phyloP scores from a whole-genome alignment of 139 green algal species.

The Yamagishiella unicocca region DNA sequence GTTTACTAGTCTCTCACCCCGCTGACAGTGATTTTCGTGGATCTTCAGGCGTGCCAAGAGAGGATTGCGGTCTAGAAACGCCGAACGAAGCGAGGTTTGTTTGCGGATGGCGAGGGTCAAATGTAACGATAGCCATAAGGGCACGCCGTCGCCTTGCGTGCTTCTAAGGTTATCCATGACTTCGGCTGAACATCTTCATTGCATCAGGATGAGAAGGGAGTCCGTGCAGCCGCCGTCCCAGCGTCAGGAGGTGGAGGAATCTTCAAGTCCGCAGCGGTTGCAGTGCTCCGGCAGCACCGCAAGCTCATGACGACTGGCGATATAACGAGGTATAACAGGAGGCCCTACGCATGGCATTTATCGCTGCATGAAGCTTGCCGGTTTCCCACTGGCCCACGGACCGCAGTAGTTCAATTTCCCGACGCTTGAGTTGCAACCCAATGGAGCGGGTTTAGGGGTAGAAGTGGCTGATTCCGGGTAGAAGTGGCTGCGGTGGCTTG shows the following conservation, averaged over 20 bases:
- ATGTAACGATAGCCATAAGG: too few relatives aligned
- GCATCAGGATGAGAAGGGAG: conserved; percentile 29
- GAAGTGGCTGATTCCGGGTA: too few relatives aligned
- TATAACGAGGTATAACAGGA: conserved; percentile 66
- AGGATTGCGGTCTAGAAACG: neutral
- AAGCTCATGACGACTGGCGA: conserved; percentile 86
- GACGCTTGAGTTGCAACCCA: too few relatives aligned
- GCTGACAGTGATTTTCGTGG: neutral
- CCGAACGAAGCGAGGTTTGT: conserved; percentile 19
- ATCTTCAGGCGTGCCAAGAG: neutral
- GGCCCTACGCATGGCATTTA: too few relatives aligned
- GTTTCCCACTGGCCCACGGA: too few relatives aligned
- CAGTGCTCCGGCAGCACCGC: conserved; percentile 75
- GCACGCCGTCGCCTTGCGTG: neutral
- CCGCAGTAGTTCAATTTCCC: too few relatives aligned
- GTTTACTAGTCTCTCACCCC: neutral
- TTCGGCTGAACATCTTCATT: neutral
- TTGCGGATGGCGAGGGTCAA: neutral
- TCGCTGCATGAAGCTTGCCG: too few relatives aligned
- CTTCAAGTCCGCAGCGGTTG: conserved; percentile 85
- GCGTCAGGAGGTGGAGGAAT: conserved; percentile 72
- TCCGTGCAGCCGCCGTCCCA: neutral
- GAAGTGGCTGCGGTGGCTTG: too few relatives aligned
- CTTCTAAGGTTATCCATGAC: neutral
- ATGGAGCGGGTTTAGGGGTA: too few relatives aligned